Conservation (phyloP, 192 early-diverging fungal genomes). For the Backusella australiensis region DNA sequence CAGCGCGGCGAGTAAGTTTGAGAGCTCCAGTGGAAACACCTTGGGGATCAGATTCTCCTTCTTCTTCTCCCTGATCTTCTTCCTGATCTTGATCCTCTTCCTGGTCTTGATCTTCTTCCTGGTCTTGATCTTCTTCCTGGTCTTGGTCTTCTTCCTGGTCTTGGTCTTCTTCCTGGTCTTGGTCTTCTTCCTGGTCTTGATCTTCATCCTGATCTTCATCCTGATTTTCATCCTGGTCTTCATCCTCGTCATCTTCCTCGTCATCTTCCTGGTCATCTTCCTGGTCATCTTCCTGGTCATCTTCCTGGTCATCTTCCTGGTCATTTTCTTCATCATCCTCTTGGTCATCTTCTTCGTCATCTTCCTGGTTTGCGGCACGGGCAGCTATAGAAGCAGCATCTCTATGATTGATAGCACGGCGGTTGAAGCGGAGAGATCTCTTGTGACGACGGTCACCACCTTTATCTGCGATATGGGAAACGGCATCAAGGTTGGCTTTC, state of each 20-base stretch:
- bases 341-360: not conserved
- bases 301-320: not conserved
- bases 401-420: not conserved
- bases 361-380: not conserved
- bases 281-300: not conserved
- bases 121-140: not conserved
- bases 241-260: not conserved
- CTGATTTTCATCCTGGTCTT: not conserved
- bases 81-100: not conserved
- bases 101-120: not conserved
- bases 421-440: not conserved
- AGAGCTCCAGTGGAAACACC: not conserved
- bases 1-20: not conserved
- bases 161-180: not conserved
- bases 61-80: not conserved
- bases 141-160: not conserved
- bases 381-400: not conserved
- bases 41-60: not conserved
- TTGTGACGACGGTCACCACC: not conserved
- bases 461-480: not conserved
- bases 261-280: not conserved
- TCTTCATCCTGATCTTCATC: not conserved
- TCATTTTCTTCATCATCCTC: not conserved
- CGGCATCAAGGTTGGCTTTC: not conserved
- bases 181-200: not conserved